phyloP scores from a whole-genome alignment of 1,139 yeast genomes.

The Taphrina betulina region DNA sequence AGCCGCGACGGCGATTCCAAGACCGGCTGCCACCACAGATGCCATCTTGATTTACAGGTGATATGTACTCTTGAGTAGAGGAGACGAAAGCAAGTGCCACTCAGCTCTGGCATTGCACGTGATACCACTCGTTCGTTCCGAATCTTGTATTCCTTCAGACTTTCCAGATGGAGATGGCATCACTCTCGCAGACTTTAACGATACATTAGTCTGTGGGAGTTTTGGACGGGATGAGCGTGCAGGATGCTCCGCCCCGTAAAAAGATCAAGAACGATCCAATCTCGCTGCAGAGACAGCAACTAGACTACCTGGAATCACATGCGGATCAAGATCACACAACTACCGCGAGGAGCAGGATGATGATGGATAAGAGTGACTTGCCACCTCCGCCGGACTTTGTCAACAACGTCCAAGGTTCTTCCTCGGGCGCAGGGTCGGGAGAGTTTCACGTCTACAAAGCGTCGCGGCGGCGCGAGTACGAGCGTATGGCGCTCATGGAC shows the following conservation, averaged over 20 bases:
- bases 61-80: no score
- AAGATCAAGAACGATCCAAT: constrained; percentile 14
- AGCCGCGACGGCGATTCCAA: constrained; percentile 31
- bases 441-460: constrained; percentile 47
- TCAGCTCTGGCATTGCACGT: no score
- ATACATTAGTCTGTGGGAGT: no score
- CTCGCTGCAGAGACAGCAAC: constrained; percentile 14
- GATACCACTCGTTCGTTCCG: no score
- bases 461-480: constrained; percentile 43
- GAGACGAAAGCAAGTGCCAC: no score
- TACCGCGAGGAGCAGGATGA: background rate
- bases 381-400: constrained; percentile 39
- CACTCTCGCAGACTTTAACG: no score
- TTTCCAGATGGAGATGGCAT: no score
- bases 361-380: constrained; percentile 1
- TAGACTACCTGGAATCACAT: constrained; percentile 14
- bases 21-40: constrained; percentile 29
- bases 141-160: no score
- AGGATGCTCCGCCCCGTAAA: constrained; percentile 18
- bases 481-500: constrained; percentile 41
- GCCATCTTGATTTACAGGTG: no score
- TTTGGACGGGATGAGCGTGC: background rate
- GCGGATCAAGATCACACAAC: constrained; percentile 10
- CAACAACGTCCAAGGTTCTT: constrained; percentile 42
- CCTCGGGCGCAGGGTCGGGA: constrained; percentile 48